Conservation (phyloP, 2,329 filamentous ascomycete genomes). For the Diaporthe ilicicola region DNA sequence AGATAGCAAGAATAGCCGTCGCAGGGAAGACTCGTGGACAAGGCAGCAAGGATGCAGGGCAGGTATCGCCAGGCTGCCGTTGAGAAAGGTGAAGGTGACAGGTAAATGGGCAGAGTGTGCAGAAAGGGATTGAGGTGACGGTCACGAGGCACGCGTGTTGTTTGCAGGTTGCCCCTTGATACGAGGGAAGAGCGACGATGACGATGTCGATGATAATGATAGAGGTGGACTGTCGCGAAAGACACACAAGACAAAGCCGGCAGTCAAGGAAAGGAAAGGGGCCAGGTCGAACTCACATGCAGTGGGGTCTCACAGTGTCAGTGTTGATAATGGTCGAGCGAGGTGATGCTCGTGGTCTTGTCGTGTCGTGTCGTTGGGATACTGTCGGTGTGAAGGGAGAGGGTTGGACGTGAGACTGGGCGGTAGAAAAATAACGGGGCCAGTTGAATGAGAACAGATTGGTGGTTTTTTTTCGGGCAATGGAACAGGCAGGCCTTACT, state of each 20-base stretch:
- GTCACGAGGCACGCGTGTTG: slow-evolving; percentile 19
- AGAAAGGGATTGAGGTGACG: slow-evolving; percentile 9
- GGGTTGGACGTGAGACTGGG: slow-evolving; percentile 26
- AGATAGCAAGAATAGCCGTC: slow-evolving; percentile 29
- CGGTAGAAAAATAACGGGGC: slow-evolving; percentile 34
- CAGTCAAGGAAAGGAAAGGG: slow-evolving; percentile 14
- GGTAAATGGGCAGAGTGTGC: not conserved
- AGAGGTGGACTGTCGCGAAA: slow-evolving; percentile 19
- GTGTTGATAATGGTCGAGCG: slow-evolving; percentile 25
- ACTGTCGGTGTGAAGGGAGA: slow-evolving; percentile 36
- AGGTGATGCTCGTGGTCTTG: slow-evolving; percentile 33
- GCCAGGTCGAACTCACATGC: slow-evolving; percentile 26
- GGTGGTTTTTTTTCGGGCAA: slow-evolving; percentile 27
- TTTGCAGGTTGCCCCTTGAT: slow-evolving; percentile 11
- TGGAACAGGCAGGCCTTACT: slow-evolving; percentile 14
- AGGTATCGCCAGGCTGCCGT: slow-evolving; percentile 31
- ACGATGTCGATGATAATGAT: slow-evolving; percentile 23
- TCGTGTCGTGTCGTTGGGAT: slow-evolving; percentile 30
- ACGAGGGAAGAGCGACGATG: slow-evolving; percentile 8
- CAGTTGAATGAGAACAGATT: slow-evolving; percentile 33
- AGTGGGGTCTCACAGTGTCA: slow-evolving; percentile 30
- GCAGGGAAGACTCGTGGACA: slow-evolving; percentile 31
- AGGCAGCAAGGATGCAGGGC: slow-evolving; percentile 17
- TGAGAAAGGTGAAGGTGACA: slow-evolving; percentile 18
- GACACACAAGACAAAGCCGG: not conserved